These are phyloP conservation scores for Sugiyamaella boreocaroliniensis DNA, from an alignment of 805 yeast species.

Conservation along the genomic window DNA sequence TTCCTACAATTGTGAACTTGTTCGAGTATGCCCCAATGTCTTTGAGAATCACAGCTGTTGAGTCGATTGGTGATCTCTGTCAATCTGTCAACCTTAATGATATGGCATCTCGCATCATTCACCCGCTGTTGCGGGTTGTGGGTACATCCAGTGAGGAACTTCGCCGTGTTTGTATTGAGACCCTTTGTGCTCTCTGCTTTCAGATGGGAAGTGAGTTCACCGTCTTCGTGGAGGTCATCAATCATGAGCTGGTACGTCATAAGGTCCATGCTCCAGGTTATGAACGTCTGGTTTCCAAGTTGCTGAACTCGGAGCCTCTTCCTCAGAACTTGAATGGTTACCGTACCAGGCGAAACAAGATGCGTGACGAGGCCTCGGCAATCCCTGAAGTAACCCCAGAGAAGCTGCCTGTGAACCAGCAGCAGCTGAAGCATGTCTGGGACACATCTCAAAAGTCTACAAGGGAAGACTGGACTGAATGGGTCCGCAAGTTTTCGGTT, in stretches of 20 bases:
- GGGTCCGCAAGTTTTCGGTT: constrained; percentile 83
- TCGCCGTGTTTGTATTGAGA: constrained; percentile 60
- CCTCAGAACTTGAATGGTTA: constrained; percentile 64
- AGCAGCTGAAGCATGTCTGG: constrained; percentile 74
- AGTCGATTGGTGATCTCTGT: constrained; percentile 75
- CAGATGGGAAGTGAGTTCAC: constrained; percentile 80
- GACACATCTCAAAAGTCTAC: constrained; percentile 84
- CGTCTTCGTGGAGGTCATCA: constrained; percentile 78
- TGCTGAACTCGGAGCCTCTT: constrained; percentile 77
- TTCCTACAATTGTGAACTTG: constrained; percentile 79
- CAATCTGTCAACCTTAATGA: constrained; percentile 68
- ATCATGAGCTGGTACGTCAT: constrained; percentile 50
- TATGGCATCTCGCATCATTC: constrained; percentile 85
- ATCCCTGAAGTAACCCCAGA: constrained; percentile 58
- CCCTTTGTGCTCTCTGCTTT: constrained; percentile 62
- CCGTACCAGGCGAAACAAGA: constrained; percentile 41
- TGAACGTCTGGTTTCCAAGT: constrained; percentile 72
- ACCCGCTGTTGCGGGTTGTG: constrained; percentile 72
- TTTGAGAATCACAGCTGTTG: constrained; percentile 67
- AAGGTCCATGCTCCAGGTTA: constrained; percentile 66
- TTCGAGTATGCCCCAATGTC: constrained; percentile 61
- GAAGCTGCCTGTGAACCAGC: constrained; percentile 65
- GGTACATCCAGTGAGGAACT: constrained; percentile 49
- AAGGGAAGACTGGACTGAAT: constrained; percentile 95
- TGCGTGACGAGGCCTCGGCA: constrained; percentile 46